Evolutionary conservation across 2,329 filamentous ascomycete genomes (phyloP).

Genomic region (Hymenoscyphus scutula): DNA sequence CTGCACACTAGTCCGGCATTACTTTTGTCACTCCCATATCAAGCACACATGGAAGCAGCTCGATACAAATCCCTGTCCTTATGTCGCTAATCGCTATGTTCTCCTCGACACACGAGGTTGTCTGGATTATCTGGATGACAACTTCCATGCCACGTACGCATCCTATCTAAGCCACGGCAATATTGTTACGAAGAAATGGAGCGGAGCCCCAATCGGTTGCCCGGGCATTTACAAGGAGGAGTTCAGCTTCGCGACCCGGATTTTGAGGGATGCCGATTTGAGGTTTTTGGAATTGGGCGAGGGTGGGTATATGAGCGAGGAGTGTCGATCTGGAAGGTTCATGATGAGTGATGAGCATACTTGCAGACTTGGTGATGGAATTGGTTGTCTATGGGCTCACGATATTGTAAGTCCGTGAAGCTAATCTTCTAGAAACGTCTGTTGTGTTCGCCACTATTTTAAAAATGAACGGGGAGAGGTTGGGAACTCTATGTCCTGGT

Average conservation of each 20-base stretch:
- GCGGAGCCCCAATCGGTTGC: not conserved
- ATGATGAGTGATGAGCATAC: not conserved
- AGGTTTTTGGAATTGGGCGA: slow-evolving; percentile 1
- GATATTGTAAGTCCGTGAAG: too few species aligned
- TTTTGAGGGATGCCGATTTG: not conserved
- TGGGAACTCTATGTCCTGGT: too few species aligned
- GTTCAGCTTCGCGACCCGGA: not conserved
- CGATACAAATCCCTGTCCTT: not conserved
- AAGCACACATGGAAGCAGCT: not conserved
- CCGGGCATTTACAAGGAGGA: not conserved
- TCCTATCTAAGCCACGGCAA: not conserved
- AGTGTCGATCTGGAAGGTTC: not conserved
- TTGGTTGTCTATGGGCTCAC: not conserved
- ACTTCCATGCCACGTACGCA: not conserved
- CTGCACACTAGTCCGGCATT: not conserved
- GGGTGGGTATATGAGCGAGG: not conserved
- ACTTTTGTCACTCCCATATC: not conserved
- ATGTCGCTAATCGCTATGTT: not conserved
- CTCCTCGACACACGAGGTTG: not conserved
- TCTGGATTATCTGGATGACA: not conserved
- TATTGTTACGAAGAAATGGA: not conserved
- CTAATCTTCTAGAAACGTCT: too few species aligned
- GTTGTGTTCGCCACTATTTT: too few species aligned
- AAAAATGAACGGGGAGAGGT: too few species aligned
- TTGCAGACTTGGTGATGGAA: not conserved